phyloP scores from a whole-genome alignment of 345 rosid species.

The Carallia brachiata region DNA sequence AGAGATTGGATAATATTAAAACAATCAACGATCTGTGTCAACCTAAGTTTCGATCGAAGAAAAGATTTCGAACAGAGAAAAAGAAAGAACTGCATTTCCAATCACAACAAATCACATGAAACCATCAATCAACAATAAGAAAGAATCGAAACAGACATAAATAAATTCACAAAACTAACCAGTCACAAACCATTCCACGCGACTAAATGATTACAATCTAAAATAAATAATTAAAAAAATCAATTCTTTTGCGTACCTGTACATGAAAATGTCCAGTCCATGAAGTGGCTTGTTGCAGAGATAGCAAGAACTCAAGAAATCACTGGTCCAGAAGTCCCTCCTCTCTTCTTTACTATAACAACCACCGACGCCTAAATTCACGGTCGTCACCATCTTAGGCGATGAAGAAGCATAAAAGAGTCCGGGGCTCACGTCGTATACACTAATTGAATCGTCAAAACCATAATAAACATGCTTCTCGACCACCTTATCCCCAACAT shows the following conservation, averaged over 20 bases:
- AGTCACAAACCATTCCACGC: no score
- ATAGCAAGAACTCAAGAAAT: slow-evolving; percentile 32
- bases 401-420: slow-evolving; percentile 17
- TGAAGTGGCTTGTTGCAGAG: slow-evolving; percentile 35
- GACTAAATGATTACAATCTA: no score
- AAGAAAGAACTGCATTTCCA: no score
- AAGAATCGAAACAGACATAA: no score
- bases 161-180: no score
- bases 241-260: slow-evolving; percentile 22
- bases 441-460: neutral
- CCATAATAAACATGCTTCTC: slow-evolving; percentile 18
- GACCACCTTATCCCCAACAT: slow-evolving; percentile 18
- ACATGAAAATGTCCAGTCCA: slow-evolving; percentile 40
- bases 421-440: slow-evolving; percentile 11
- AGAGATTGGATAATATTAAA: no score
- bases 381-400: neutral
- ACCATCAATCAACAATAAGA: no score
- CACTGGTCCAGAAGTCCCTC: slow-evolving; percentile 19
- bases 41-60: no score
- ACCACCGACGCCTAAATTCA: neutral
- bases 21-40: no score
- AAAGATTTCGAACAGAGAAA: no score
- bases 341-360: neutral
- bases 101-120: no score
- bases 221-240: no score